phyloP scores from a whole-genome alignment of 305 asterid genomes.

The Nicotiana rustica region DNA sequence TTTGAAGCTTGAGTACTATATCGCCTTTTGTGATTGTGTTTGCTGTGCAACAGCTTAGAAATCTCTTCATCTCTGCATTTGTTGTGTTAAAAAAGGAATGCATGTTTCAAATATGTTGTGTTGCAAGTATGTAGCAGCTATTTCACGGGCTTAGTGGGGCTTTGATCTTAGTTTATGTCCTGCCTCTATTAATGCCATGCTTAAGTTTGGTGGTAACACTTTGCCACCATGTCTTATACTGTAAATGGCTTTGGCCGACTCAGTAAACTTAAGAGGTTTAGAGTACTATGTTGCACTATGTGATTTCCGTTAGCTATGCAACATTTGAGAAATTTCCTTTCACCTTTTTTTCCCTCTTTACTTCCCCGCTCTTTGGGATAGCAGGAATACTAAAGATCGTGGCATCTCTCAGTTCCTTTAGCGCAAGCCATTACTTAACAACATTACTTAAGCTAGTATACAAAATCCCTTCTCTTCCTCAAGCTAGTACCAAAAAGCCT shows the following conservation, averaged over 20 bases:
- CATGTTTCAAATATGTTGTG: neutral
- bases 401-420: no score
- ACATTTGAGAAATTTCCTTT: neutral
- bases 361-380: no score
- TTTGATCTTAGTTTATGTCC: neutral
- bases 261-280: neutral
- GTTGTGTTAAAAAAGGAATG: neutral
- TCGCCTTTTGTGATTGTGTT: neutral
- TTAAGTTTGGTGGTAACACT: neutral
- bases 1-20: conserved; percentile 25
- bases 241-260: neutral
- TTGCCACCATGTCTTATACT: neutral
- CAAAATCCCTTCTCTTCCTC: no score
- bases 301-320: neutral
- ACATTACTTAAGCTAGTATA: no score
- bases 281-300: neutral
- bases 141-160: neutral
- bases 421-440: no score
- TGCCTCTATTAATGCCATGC: neutral
- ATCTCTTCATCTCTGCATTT: neutral
- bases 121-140: neutral
- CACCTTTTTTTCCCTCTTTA: neutral
- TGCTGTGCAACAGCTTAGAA: neutral
- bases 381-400: no score
- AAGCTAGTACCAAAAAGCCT: no score